Conservation (phyloP, 2,329 filamentous ascomycete species). For the Stagonosporopsis vannaccii region DNA sequence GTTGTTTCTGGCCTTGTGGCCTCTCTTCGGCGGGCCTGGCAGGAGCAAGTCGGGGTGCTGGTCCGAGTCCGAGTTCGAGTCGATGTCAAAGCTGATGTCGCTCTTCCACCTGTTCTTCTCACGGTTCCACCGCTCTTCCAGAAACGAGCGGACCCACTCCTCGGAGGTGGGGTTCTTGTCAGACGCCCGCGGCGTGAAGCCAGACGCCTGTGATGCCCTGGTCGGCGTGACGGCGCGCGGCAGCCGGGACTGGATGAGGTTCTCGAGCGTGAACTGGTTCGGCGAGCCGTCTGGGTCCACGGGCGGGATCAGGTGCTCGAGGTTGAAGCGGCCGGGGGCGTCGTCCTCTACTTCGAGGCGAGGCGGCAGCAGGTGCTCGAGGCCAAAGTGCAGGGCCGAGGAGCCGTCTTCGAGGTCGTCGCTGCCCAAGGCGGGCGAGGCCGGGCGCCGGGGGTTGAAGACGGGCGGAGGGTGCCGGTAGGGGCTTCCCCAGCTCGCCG, state of each 20-base stretch:
- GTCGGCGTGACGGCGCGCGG: constrained; percentile 40
- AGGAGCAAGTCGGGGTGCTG: constrained; percentile 24
- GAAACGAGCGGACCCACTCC: constrained; percentile 86
- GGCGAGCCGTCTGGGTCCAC: constrained; percentile 44
- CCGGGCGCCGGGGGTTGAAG: constrained; percentile 39
- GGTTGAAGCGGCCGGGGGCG: constrained; percentile 47
- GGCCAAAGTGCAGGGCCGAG: constrained; percentile 48
- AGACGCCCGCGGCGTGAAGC: constrained; percentile 36
- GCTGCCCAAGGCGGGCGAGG: constrained; percentile 43
- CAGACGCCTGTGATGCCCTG: constrained; percentile 26
- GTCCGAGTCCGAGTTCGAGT: constrained; percentile 62
- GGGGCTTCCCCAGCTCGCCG: constrained; percentile 90
- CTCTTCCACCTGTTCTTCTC: constrained; percentile 85
- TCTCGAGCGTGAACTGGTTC: constrained; percentile 48
- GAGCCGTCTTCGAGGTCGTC: constrained; percentile 50
- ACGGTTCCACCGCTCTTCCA: constrained; percentile 71
- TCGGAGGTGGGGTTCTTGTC: constrained; percentile 65
- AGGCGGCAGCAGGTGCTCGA: constrained; percentile 49
- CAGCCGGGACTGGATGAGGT: constrained; percentile 49
- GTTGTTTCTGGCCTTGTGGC: constrained; percentile 53
- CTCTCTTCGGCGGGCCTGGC: constrained; percentile 36
- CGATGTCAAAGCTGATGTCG: constrained; percentile 70
- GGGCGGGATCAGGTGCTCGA: constrained; percentile 50
- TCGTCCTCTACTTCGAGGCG: constrained; percentile 42
- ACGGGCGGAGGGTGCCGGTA: constrained; percentile 72